Conservation (phyloP, 225 moss, liverwort and hornwort species). For the Lunularia cruciata region DNA sequence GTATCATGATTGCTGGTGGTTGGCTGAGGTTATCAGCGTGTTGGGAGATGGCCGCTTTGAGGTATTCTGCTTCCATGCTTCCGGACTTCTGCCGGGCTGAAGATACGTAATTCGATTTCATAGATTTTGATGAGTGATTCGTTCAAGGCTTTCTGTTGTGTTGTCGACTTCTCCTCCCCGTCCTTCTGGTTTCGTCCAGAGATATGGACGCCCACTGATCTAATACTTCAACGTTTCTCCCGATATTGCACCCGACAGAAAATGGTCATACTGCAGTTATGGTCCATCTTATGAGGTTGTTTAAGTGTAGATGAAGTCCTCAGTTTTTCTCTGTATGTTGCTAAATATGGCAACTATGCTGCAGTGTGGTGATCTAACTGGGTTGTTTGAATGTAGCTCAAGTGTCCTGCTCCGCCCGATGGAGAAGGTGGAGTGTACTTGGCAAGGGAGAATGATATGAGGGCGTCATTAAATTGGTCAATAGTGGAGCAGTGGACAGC, state of each 20-base stretch:
- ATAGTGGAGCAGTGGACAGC: constrained; percentile 32
- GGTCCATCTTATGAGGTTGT: too few relatives aligned
- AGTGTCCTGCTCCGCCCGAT: constrained; percentile 42
- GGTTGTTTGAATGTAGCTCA: constrained; percentile 40
- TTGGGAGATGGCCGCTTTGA: constrained; percentile 39
- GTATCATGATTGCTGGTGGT: constrained; percentile 50
- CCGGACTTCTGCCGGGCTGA: too few relatives aligned
- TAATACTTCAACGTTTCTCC: too few relatives aligned
- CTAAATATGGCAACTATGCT: background rate
- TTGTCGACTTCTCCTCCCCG: too few relatives aligned
- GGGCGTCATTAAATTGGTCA: constrained; percentile 48
- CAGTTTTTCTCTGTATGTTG: constrained; percentile 7
- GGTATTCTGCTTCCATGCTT: too few relatives aligned
- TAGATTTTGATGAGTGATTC: too few relatives aligned
- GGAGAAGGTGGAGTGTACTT: constrained; percentile 48
- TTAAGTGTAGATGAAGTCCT: background rate
- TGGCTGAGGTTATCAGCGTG: constrained; percentile 36
- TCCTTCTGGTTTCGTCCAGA: too few relatives aligned
- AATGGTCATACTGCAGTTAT: too few relatives aligned
- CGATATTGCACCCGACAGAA: too few relatives aligned
- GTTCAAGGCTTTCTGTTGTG: too few relatives aligned
- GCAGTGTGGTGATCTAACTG: background rate
- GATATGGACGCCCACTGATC: too few relatives aligned
- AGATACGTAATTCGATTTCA: too few relatives aligned
- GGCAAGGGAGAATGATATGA: constrained; percentile 37